Evolutionary conservation across 768 basidiomycete genomes (phyloP).

Genomic region (Lactifluus piperatus): DNA sequence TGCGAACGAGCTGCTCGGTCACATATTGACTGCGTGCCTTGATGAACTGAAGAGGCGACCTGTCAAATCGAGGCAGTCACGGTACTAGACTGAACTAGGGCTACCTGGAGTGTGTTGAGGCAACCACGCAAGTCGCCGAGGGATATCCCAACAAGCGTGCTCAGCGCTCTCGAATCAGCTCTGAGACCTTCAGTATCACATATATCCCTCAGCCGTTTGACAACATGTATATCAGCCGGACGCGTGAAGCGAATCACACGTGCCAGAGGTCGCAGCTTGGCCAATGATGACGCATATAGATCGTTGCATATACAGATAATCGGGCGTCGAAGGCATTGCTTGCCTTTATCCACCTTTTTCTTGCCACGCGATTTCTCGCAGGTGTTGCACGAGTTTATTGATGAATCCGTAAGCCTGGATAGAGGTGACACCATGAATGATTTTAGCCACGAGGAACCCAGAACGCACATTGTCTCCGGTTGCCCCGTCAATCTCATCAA

Average conservation of each 20-base stretch:
- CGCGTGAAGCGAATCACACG: slow-evolving; percentile 78
- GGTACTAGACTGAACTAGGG: slow-evolving; percentile 4
- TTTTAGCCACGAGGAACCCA: slow-evolving; percentile 22
- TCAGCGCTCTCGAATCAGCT: slow-evolving; percentile 74
- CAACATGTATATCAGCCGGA: slow-evolving; percentile 74
- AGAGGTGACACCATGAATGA: background rate
- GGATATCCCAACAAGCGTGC: slow-evolving; percentile 77
- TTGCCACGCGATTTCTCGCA: slow-evolving; percentile 40
- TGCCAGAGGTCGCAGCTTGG: slow-evolving; percentile 75
- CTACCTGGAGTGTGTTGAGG: slow-evolving; percentile 87
- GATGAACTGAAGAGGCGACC: slow-evolving; percentile 59
- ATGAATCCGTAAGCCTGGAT: slow-evolving; percentile 74
- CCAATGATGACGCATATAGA: slow-evolving; percentile 71
- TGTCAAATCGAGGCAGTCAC: background rate
- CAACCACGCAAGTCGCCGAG: slow-evolving; percentile 91
- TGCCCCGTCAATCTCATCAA: slow-evolving; percentile 97
- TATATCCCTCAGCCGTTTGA: slow-evolving; percentile 79
- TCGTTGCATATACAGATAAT: slow-evolving; percentile 99
- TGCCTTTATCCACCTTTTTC: slow-evolving; percentile 36
- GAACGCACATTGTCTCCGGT: slow-evolving; percentile 86
- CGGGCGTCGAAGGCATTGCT: slow-evolving; percentile 75
- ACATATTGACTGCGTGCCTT: slow-evolving; percentile 68
- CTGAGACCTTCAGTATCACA: slow-evolving; percentile 72
- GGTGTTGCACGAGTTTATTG: slow-evolving; percentile 60
- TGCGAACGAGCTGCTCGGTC: slow-evolving; percentile 68